Evolutionary conservation across 129 eudicot species (phyloP), one percentile per base, ranked within the genome.

Genomic region (Deinandra increscens): DNA sequence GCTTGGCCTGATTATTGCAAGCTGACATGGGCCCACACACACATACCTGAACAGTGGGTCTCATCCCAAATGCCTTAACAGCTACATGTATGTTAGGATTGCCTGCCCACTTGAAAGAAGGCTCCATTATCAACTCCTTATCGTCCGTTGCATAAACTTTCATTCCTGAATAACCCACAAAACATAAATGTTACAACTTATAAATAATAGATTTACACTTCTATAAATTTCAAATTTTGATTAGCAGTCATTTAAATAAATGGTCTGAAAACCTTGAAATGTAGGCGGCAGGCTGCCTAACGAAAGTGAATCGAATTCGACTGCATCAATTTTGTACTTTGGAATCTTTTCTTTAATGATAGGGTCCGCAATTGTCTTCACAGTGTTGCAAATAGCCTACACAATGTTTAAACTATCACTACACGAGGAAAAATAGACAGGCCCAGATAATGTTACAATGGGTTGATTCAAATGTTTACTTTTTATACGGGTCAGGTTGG

Each of bases 331-430:
- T 80, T 92, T 92, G 85, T 84, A 89, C 64, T 88, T 83, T 6
- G 98, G 98, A 80, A 92, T 92, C 75, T 89, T 89, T 78, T 89
- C 98, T 60, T 91, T 91, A 34, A 92, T 92, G 66, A 92, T 92
- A 42, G 98, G 98, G 48, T 82, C 87, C 18, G 88, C 91, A 72
- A 87, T 89, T 11, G 79, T 80, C 87, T 80, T 89, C 42, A 65
- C 97, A 60, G 83, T 87, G 73, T 86, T 89, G 81, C 97, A 93
- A 18, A 93, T 89, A 77, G 95, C 98, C 98, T 93, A 74, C 68
- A 71, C 53, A 44, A 22, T 19, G 6, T 61, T 42, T 31, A 34
- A 60, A 38, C 75, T 38, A 42, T 79, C 46, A 77, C 51, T 61
- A 76, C 46, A 72, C 7, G 26, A 65, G 58, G 12, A 69, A 37